phyloP scores from a whole-genome alignment of 2,329 filamentous ascomycete genomes.

The Penicillium sp. region DNA sequence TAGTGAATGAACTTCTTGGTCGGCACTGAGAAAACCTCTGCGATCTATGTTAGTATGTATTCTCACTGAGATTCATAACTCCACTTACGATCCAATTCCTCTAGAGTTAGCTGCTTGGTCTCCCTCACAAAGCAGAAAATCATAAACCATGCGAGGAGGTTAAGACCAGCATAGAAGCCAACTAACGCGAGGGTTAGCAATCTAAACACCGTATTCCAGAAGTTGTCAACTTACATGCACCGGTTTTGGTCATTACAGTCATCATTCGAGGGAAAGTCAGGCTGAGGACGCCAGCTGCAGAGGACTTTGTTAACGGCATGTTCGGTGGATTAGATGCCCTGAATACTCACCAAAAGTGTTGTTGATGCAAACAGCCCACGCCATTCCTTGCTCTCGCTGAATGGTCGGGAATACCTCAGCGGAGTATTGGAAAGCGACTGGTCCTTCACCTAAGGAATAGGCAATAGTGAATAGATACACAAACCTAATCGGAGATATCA shows the following conservation, averaged over 20 bases:
- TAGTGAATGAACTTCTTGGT: conserved; percentile 49
- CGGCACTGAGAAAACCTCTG: conserved; percentile 50
- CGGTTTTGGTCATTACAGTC: conserved; percentile 40
- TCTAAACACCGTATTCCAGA: rapidly evolving
- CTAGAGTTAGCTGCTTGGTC: conserved; percentile 44
- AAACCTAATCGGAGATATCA: conserved; percentile 47
- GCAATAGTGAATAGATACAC: conserved; percentile 56
- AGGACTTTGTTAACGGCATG: background rate
- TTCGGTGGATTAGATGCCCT: conserved; percentile 10
- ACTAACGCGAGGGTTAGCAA: conserved; percentile 36
- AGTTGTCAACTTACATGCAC: conserved; percentile 44
- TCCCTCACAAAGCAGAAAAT: conserved; percentile 54
- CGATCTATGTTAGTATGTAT: conserved; percentile 39
- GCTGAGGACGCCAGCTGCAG: conserved; percentile 38
- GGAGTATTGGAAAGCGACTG: conserved; percentile 43
- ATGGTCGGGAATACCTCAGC: conserved; percentile 48
- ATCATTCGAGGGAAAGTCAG: conserved; percentile 42
- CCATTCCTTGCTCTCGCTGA: conserved; percentile 38
- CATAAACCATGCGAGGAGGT: conserved; percentile 52
- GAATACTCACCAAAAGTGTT: conserved; percentile 19
- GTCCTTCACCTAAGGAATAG: conserved; percentile 55
- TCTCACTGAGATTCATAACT: background rate
- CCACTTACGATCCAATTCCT: conserved; percentile 22
- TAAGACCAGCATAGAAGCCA: conserved; percentile 41
- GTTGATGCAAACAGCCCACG: conserved; percentile 24